phyloP scores from a whole-genome alignment of 2,329 filamentous ascomycete species.

The Geosmithia putterillii region DNA sequence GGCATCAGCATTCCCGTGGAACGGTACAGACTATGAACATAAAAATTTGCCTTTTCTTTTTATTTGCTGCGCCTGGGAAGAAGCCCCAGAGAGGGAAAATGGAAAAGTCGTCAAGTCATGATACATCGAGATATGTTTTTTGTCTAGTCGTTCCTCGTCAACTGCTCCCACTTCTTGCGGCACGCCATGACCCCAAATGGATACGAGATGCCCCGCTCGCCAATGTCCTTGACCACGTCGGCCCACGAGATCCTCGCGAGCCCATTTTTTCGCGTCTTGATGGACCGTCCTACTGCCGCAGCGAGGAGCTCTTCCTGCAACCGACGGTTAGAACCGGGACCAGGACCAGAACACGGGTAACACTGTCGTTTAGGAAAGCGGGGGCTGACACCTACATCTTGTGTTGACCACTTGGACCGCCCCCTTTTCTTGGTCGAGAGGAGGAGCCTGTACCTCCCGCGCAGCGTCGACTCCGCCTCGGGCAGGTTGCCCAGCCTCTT shows the following conservation, averaged over 20 bases:
- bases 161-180: conserved; percentile 42
- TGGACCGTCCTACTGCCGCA: conserved; percentile 20
- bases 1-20: conserved; percentile 16
- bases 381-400: conserved; percentile 28
- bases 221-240: conserved; percentile 40
- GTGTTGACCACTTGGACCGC: conserved; percentile 48
- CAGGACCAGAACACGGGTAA: not conserved
- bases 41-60: not conserved
- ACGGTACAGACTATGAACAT: not conserved
- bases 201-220: conserved; percentile 39
- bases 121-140: not conserved
- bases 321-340: not conserved
- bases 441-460: conserved; percentile 53
- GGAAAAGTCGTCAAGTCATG: not conserved
- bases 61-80: not conserved
- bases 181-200: conserved; percentile 47
- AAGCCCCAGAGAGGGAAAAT: not conserved
- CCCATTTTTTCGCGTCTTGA: conserved; percentile 8
- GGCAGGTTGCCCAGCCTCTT: conserved; percentile 37
- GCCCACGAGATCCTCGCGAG: conserved; percentile 41
- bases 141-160: conserved; percentile 11
- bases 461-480: conserved; percentile 60
- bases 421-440: conserved; percentile 47
- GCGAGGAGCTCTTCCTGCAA: conserved; percentile 31
- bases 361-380: not conserved